phyloP scores from a whole-genome alignment of 2,329 filamentous ascomycete genomes.

The Diaporthe ampelina region DNA sequence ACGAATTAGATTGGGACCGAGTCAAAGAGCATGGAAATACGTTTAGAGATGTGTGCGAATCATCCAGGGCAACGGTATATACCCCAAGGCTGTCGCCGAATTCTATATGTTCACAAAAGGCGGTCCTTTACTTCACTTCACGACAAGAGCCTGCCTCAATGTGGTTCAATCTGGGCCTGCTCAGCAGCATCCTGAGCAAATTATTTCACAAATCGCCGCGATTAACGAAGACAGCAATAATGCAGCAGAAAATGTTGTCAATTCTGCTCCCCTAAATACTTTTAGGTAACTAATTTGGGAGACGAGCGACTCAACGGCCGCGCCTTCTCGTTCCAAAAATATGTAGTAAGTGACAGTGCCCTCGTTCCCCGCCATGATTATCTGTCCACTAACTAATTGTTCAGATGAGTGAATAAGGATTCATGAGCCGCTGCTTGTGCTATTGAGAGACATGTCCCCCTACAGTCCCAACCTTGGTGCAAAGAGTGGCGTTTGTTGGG shows the following conservation, averaged over 20 bases:
- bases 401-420: slow-evolving; percentile 16
- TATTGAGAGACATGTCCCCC: not conserved
- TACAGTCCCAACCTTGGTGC: not conserved
- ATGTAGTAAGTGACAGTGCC: slow-evolving; percentile 35
- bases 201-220: not conserved
- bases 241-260: slow-evolving; percentile 3
- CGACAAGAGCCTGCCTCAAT: too few species aligned
- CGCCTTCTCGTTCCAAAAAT: slow-evolving; percentile 13
- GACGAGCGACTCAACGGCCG: slow-evolving; percentile 1
- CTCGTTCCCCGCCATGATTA: slow-evolving; percentile 17
- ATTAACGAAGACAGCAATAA: too few species aligned
- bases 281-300: slow-evolving; percentile 24
- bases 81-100: slow-evolving; percentile 26
- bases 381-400: slow-evolving; percentile 33
- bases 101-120: too few species aligned
- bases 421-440: slow-evolving; percentile 22
- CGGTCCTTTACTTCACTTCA: too few species aligned
- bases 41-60: not conserved
- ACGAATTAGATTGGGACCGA: not conserved
- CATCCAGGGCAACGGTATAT: slow-evolving; percentile 21
- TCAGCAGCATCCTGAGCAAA: not conserved
- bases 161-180: not conserved
- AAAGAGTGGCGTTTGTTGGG: not conserved
- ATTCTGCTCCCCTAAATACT: slow-evolving; percentile 29
- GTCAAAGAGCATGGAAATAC: not conserved